phyloP scores from a whole-genome alignment of 495 filamentous ascomycete genomes.

The Apiosordaria backusii region DNA sequence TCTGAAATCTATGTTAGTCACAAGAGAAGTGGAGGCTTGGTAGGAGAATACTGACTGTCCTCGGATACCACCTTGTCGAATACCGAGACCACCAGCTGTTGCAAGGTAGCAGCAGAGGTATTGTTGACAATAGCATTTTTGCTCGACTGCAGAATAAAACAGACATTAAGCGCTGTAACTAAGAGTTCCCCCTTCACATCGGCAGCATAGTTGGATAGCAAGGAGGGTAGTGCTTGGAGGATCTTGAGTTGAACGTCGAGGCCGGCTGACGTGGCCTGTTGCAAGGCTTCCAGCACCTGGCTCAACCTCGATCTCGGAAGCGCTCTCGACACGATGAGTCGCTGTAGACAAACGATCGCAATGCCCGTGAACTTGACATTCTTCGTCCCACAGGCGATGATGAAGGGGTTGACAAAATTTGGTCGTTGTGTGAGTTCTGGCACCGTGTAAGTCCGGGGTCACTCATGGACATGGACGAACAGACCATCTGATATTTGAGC shows the following conservation, averaged over 20 bases:
- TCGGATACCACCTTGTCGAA: slow-evolving; percentile 87
- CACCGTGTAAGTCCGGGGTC: slow-evolving; percentile 16
- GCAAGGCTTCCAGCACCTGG: slow-evolving; percentile 81
- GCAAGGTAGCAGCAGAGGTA: slow-evolving; percentile 89
- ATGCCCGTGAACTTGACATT: slow-evolving; percentile 87
- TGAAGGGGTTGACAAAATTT: slow-evolving; percentile 84
- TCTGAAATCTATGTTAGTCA: slow-evolving; percentile 19
- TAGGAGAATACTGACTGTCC: slow-evolving; percentile 55
- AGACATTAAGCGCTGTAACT: slow-evolving; percentile 78
- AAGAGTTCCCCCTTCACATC: slow-evolving; percentile 78
- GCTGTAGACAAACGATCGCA: slow-evolving; percentile 81
- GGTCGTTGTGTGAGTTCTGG: slow-evolving; percentile 78
- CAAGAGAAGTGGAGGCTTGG: slow-evolving; percentile 1
- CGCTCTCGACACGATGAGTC: slow-evolving; percentile 75
- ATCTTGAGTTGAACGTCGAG: slow-evolving; percentile 96
- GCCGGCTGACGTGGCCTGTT: slow-evolving; percentile 69
- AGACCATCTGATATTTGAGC: slow-evolving; percentile 79
- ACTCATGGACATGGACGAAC: slow-evolving; percentile 19
- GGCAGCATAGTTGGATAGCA: slow-evolving; percentile 85
- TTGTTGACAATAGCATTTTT: slow-evolving; percentile 91
- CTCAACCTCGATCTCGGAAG: slow-evolving; percentile 69
- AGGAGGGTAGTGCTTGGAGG: slow-evolving; percentile 83
- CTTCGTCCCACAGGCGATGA: slow-evolving; percentile 83
- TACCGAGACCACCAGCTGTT: slow-evolving; percentile 85
- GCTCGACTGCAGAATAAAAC: slow-evolving; percentile 80